These are phyloP conservation scores for Sideroxylon spinosum DNA, from an alignment of 179 eudicot genomes.

Conservation along the genomic window DNA sequence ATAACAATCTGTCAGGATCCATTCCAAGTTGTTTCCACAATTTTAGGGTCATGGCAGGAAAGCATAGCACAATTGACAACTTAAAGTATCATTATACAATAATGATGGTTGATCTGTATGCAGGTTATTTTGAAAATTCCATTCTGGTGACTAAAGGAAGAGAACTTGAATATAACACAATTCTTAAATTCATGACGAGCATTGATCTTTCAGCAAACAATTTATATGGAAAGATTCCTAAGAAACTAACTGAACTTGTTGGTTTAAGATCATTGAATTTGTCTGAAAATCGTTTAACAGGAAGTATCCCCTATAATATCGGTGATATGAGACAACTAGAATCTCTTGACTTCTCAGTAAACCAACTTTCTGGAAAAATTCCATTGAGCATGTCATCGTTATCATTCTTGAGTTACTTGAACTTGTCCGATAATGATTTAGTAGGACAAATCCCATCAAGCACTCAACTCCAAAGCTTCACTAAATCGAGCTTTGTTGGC, in stretches of 20 bases:
- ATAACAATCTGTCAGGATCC: slow-evolving; percentile 9
- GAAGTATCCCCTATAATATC: not conserved
- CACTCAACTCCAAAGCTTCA: not conserved
- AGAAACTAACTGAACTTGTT: not conserved
- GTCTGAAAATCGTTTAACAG: not conserved
- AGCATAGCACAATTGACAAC: not conserved
- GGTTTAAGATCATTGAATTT: not conserved
- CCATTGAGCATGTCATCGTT: too few relatives aligned
- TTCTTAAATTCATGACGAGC: too few relatives aligned
- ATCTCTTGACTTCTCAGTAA: too few relatives aligned
- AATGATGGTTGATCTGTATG: too few relatives aligned
- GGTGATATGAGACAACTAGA: too few relatives aligned
- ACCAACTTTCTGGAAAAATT: too few relatives aligned
- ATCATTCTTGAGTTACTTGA: too few relatives aligned
- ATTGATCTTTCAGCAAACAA: not conserved
- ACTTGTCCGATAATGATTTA: too few relatives aligned
- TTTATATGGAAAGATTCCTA: not conserved
- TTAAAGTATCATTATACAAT: too few relatives aligned
- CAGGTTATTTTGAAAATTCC: not conserved
- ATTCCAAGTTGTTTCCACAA: slow-evolving; percentile 17
- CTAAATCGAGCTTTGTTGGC: not conserved
- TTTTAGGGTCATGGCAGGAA: not conserved
- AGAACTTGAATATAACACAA: not conserved
- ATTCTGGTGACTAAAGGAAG: not conserved
- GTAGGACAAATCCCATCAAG: too few relatives aligned